Evolutionary conservation across 306 rosid species (phyloP).

Genomic region (Castanopsis chinensis): DNA sequence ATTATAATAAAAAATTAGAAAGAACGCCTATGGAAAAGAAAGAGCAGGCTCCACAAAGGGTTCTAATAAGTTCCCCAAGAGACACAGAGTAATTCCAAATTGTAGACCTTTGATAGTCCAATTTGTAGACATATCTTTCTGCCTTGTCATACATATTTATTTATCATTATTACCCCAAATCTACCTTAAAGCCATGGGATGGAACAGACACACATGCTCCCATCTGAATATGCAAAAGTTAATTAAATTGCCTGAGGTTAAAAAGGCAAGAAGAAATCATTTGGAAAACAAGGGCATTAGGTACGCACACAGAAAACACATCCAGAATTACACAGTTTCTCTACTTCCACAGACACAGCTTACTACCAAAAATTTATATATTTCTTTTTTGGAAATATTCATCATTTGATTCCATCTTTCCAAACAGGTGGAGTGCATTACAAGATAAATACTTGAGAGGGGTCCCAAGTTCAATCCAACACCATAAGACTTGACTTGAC

Average conservation of each 20-base stretch:
- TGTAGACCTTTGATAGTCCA: background rate
- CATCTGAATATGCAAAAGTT: background rate
- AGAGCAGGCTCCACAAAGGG: background rate
- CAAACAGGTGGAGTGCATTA: background rate
- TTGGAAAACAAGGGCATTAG: background rate
- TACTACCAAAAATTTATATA: background rate
- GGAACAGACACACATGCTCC: background rate
- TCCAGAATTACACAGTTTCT: too few species aligned
- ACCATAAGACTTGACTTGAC: slow-evolving; percentile 4
- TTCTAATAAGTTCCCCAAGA: background rate
- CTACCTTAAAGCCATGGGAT: background rate
- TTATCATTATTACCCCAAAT: background rate
- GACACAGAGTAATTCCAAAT: background rate
- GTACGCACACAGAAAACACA: background rate
- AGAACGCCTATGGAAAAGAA: background rate
- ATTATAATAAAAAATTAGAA: background rate
- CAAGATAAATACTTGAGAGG: background rate
- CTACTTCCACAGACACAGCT: background rate
- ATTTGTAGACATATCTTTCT: background rate
- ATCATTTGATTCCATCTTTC: background rate
- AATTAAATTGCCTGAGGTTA: background rate
- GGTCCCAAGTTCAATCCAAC: slow-evolving; percentile 3
- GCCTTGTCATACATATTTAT: background rate
- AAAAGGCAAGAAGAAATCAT: background rate
- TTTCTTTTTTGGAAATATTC: background rate